Evolutionary conservation across 495 filamentous ascomycete genomes (phyloP), one percentile per base, ranked within the genome.

Genomic region (Penicillium arizonense): DNA sequence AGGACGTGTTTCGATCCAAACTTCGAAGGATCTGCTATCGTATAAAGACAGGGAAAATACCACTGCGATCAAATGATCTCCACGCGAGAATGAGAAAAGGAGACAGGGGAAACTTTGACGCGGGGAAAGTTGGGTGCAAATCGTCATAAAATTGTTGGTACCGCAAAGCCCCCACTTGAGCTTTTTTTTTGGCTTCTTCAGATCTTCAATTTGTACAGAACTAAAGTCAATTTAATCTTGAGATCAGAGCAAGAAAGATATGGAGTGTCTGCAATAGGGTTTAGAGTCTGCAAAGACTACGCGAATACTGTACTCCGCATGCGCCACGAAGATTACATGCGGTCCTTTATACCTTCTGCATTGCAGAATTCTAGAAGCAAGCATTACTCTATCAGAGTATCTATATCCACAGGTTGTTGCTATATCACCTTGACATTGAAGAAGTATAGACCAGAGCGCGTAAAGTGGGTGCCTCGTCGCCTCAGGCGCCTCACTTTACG

Each of bases 401-500:
- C 18, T 18, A 18, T 18, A 18, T 18, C 18, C 18, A 18, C 18
- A 18, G 18, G 18, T 18, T 18, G 18, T 18, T 18, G 18, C 18
- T 1, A 18, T 18, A 18, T 18, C 18, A 18, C 18, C 18, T 18
- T 18, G 18, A 18, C 18, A 18, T 18, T 18, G 7, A 39, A 39
- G 20, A 26, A 28, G 40, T 34, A n/a, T 37, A 20, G 16, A 21
- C 16, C 12, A 46, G 5, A 9, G 18, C 21, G 46, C 43, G 47
- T 53, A 5, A 30, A 2, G 18, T 59, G 14, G 50, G 20, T 41
- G 56, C 56, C 59, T 61, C 53, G 18, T 45, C 48, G 66, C 68
- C 68, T 65, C 43, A 67, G 64, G 61, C 61, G 52, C 61, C 63
- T 50, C 72, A 75, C 72, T 73, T 72, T 66, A 70, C 69, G 69